Base-by-base conservation (phyloP, 163 green algal species). In the Picocystis sp. region DNA sequence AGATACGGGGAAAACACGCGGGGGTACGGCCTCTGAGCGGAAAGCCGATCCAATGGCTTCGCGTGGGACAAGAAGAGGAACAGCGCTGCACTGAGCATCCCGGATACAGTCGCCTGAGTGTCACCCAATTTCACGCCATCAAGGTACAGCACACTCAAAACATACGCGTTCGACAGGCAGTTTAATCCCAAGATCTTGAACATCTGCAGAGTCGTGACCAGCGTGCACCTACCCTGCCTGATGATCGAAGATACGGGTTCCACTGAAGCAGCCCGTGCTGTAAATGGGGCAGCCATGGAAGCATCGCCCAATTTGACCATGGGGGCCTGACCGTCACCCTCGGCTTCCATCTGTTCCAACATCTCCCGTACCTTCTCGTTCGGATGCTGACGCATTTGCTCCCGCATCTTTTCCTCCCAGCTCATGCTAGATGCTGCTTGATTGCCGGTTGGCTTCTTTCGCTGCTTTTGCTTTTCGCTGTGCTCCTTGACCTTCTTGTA, bases 151-250 rank as follows among this genome's bases (percentile, higher is more conserved):
- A 97, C 88, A 5, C 60, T 82, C 5, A 97, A 70, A n/a, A 77
- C 73, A 69, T 94, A 98, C n/a, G 89, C 89, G 3, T 75, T 90
- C 47, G 72, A 82, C 1, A 98, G 79, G 69, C 82, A 95, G 52
- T 93, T 78, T 43, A 97, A 76, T 13, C 89, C 89, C 64, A 98
- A 70, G 67, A 98, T 95, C 72, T 97, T 96, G 75, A 96, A 97
- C 89, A 97, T 98, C 80, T 97, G 87, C 41, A 83, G 52, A 9
- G 69, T 81, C 34, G 77, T 79, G 11, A 87, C 75, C 41, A 92
- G 67, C 12, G 80, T 81, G 64, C 56, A 73, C 22, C 77, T 63
- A 10, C 77, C 77, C 34, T 54, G 57, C 66, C 82, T 82, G 21
- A 95, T 74, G 56, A 95, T 84, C 67, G 92, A 78, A 0, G 81